Evolutionary conservation across 208 protist species (phyloP), one percentile per base, ranked within the genome.

Genomic region (Leishmania guyanensis): DNA sequence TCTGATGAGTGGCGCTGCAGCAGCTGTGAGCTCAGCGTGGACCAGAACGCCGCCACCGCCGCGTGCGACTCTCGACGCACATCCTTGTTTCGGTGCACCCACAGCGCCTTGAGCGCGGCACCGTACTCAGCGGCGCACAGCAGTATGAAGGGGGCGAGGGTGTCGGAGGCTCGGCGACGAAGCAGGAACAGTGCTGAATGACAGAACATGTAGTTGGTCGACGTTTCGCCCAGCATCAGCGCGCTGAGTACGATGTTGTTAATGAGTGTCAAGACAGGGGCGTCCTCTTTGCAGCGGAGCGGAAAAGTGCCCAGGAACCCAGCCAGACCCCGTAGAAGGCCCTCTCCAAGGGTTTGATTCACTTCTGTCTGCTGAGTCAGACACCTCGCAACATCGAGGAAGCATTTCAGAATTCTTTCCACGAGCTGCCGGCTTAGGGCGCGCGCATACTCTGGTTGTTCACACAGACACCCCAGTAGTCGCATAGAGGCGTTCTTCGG

Each of bases 1-100:
- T 14, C 53, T 20, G 60, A 58, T 17, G 68, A n/a, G 0, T 58
- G 36, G 48, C 16, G 43, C 77, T 39, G 54, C 43, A 29, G 43
- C 10, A 86, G 64, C 72, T 85, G 71, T 12, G 79, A 53, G 17
- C 87, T 54, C 46, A 94, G 48, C 12, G 89, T 78, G n/a, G 75
- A 76, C 66, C 90, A 80, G 80, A 88, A 92, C 58, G 66, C 79
- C 10, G 81, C 77, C 8, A 79, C 80, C n/a, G 89, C 91, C 16
- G 77, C 33, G 77, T 87, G 86, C 36, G 89, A 78, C 3, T 81
- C 80, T 20, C 89, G 88, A 77, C 86, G 89, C 16, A 94, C 71
- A 33, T 88, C 81, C n/a, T 75, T 84, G 81, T 94, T 92, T 62
- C 81, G 82, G 82, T 94, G 91, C 72, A 46, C n/a, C 89, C 88